phyloP scores from a whole-genome alignment of 805 yeast genomes.

The Saccharomycopsis schoenii region DNA sequence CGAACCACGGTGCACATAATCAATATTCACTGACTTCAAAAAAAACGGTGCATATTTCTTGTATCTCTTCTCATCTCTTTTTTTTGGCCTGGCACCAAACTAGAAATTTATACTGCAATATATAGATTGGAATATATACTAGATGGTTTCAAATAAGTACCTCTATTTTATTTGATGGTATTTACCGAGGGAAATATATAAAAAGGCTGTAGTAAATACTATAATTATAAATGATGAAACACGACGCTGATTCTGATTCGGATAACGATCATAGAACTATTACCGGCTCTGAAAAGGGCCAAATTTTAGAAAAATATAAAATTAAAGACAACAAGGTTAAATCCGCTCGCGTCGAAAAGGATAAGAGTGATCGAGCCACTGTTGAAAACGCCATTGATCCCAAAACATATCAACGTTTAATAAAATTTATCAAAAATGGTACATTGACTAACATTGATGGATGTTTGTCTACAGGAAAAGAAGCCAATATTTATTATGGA shows the following conservation, averaged over 20 bases:
- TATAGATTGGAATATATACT: too few species aligned
- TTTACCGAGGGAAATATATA: too few species aligned
- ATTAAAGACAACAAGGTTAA: constrained; percentile 48
- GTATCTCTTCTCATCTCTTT: not conserved
- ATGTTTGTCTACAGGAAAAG: constrained; percentile 93
- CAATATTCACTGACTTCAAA: not conserved
- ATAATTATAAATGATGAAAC: not conserved
- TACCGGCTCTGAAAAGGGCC: constrained; percentile 26
- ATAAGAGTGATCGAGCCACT: constrained; percentile 90
- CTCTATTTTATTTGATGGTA: too few species aligned
- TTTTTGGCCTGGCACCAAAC: too few species aligned
- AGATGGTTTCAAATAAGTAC: too few species aligned
- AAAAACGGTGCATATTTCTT: not conserved
- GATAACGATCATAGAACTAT: constrained; percentile 6
- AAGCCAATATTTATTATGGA: constrained; percentile 96
- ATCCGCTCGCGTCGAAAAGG: constrained; percentile 55
- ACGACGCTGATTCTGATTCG: not conserved
- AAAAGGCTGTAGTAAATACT: too few species aligned
- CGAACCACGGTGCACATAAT: not conserved
- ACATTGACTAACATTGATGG: constrained; percentile 82
- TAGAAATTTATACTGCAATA: too few species aligned
- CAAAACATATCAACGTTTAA: constrained; percentile 74
- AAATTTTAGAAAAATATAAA: constrained; percentile 51
- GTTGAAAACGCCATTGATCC: constrained; percentile 96
- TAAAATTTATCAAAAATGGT: constrained; percentile 75